A percentile compares a stretch with the other conserved stretches of the same genome.
Evolutionary conservation across 2,329 filamentous ascomycete genomes (phyloP).

Genomic region (Rosellinia necatrix): DNA sequence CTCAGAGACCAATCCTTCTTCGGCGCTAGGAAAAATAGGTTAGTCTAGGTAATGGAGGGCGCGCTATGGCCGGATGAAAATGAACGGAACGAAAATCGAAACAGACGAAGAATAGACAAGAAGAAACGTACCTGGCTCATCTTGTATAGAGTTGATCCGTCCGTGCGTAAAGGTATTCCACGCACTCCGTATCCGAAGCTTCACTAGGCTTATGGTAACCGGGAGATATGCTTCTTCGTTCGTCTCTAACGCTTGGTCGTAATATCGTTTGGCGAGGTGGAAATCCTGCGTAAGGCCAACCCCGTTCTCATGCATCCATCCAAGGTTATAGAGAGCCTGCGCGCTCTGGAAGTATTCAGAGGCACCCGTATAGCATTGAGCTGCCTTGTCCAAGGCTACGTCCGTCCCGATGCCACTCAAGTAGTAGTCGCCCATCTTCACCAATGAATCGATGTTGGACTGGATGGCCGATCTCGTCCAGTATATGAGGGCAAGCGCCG

Average conservation of each 20-base stretch:
- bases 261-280: constrained; percentile 94
- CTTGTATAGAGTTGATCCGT: constrained; percentile 88
- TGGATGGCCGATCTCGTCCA: constrained; percentile 96
- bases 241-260: constrained; percentile 88
- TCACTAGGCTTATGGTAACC: constrained; percentile 84
- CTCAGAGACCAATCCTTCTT: constrained; percentile 76
- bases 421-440: constrained; percentile 99
- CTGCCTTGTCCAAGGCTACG: constrained; percentile 80
- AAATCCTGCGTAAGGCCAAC: constrained; percentile 93
- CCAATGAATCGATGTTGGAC: constrained; percentile 87
- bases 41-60: constrained; percentile 36
- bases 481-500: constrained; percentile 77
- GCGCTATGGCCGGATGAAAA: too few species aligned
- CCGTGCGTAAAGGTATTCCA: constrained; percentile 95
- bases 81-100: too few species aligned
- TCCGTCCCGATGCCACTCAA: constrained; percentile 77
- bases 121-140: constrained; percentile 73
- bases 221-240: constrained; percentile 94
- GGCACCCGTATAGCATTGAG: constrained; percentile 88
- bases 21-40: constrained; percentile 55
- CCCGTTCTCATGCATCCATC: constrained; percentile 99
- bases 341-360: constrained; percentile 91
- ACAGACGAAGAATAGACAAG: neutral
- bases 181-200: constrained; percentile 81
- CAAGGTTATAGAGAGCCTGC: constrained; percentile 94